Evolutionary conservation across 768 basidiomycete species (phyloP).

Genomic region (Mycena galericulata): DNA sequence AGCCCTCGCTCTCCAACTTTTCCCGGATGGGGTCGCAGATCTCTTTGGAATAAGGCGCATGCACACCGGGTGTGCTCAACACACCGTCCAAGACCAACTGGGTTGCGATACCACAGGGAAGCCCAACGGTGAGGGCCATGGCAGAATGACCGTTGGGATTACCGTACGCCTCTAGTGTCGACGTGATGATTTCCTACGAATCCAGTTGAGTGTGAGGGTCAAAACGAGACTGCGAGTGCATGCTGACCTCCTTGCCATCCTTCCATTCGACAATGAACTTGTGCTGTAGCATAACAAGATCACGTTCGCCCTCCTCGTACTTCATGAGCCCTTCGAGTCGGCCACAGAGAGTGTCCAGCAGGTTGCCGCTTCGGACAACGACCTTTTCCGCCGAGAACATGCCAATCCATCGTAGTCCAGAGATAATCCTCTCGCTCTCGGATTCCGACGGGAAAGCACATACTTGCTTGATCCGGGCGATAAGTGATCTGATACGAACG

Average conservation of each 20-base stretch:
- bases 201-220: slow-evolving; percentile 15
- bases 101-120: slow-evolving; percentile 94
- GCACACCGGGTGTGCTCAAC: slow-evolving; percentile 81
- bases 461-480: slow-evolving; percentile 76
- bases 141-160: slow-evolving; percentile 83
- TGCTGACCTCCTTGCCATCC: slow-evolving; percentile 77
- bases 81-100: slow-evolving; percentile 93
- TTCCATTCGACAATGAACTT: slow-evolving; percentile 94
- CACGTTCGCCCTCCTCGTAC: slow-evolving; percentile 91
- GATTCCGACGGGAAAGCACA: slow-evolving; percentile 78
- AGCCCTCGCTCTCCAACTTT: slow-evolving; percentile 77
- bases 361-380: slow-evolving; percentile 73
- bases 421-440: slow-evolving; percentile 83
- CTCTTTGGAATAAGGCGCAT: slow-evolving; percentile 88
- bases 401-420: slow-evolving; percentile 94
- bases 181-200: slow-evolving; percentile 83
- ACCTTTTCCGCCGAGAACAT: slow-evolving; percentile 82
- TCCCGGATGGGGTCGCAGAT: slow-evolving; percentile 82
- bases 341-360: slow-evolving; percentile 94
- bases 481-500: slow-evolving; percentile 65
- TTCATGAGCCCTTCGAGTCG: slow-evolving; percentile 92
- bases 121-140: slow-evolving; percentile 92
- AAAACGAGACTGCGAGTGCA: neutral
- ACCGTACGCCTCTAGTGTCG: slow-evolving; percentile 92
- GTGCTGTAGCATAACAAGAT: slow-evolving; percentile 98